Conservation (phyloP, 202 grass and related monocot species). For the Dendrocalamus latiflorus region DNA sequence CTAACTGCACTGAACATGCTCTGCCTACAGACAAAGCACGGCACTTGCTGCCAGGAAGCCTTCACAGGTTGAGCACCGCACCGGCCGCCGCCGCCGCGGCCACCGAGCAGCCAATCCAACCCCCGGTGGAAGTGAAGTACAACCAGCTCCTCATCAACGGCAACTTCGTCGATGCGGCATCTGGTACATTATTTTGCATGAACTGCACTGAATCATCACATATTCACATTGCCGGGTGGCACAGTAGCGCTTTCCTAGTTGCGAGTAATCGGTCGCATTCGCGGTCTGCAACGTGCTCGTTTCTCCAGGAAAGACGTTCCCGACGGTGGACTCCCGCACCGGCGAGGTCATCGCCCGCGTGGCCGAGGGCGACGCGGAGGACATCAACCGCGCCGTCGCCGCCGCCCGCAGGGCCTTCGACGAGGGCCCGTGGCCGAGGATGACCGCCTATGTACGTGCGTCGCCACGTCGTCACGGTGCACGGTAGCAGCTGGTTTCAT, state of each 20-base stretch:
- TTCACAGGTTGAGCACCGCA: conserved; percentile 39
- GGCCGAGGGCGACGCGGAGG: conserved; percentile 59
- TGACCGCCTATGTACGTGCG: conserved; percentile 62
- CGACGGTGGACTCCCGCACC: conserved; percentile 63
- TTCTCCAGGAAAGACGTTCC: conserved; percentile 68
- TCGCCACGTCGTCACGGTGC: not conserved
- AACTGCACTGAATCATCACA: too few species aligned
- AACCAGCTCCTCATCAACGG: too few species aligned
- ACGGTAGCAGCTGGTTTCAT: not conserved
- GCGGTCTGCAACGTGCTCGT: too few species aligned
- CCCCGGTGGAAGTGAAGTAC: too few species aligned
- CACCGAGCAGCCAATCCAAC: conserved; percentile 47
- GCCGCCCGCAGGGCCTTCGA: conserved; percentile 73
- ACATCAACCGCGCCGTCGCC: conserved; percentile 51
- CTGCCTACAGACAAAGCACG: conserved; percentile 13
- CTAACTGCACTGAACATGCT: not conserved
- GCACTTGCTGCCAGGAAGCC: conserved; percentile 9
- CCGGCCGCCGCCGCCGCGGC: not conserved
- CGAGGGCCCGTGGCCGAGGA: conserved; percentile 63
- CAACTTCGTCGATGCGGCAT: too few species aligned
- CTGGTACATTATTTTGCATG: too few species aligned
- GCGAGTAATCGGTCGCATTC: too few species aligned
- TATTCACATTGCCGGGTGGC: too few species aligned
- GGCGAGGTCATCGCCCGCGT: conserved; percentile 61
- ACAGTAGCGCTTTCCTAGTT: too few species aligned